A percentile compares a stretch with the other conserved stretches of the same genome.
These are phyloP conservation scores for Aristolochia fimbriata DNA, from an alignment of 164 flowering plant genomes.

Conservation along the genomic window DNA sequence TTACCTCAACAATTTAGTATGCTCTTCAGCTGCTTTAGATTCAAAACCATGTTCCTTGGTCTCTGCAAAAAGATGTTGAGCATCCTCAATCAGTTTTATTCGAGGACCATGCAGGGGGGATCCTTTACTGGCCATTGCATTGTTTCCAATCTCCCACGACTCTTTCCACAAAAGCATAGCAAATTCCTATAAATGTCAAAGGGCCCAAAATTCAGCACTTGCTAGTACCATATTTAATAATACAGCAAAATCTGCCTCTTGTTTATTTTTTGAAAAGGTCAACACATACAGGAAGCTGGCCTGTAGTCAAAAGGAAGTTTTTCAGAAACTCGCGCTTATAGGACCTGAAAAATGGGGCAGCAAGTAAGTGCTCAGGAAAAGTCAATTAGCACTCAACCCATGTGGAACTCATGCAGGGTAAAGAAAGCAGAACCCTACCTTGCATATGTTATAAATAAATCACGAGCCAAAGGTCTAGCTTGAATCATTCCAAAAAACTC, in stretches of 20 bases:
- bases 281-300: slow-evolving; percentile 69
- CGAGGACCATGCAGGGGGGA: slow-evolving; percentile 92
- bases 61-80: slow-evolving; percentile 65
- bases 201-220: slow-evolving; percentile 1
- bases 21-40: slow-evolving; percentile 96
- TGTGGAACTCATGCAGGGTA: too few species aligned
- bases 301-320: slow-evolving; percentile 79
- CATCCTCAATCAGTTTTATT: slow-evolving; percentile 76
- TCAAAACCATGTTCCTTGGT: slow-evolving; percentile 83
- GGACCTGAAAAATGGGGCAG: slow-evolving; percentile 39
- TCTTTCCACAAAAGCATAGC: slow-evolving; percentile 87
- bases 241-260: not conserved
- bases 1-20: slow-evolving; percentile 83
- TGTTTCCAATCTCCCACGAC: slow-evolving; percentile 81
- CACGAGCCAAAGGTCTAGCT: slow-evolving; percentile 72
- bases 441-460: slow-evolving; percentile 66
- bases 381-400: too few species aligned
- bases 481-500: slow-evolving; percentile 84
- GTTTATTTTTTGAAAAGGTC: not conserved
- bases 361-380: not conserved
- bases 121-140: slow-evolving; percentile 94
- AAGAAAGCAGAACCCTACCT: slow-evolving; percentile 26
- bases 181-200: slow-evolving; percentile 56
- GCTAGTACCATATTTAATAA: not conserved
- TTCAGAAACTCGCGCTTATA: slow-evolving; percentile 77